Conservation (phyloP, 495 filamentous ascomycete species). For the Aspergillus homomorphus region DNA sequence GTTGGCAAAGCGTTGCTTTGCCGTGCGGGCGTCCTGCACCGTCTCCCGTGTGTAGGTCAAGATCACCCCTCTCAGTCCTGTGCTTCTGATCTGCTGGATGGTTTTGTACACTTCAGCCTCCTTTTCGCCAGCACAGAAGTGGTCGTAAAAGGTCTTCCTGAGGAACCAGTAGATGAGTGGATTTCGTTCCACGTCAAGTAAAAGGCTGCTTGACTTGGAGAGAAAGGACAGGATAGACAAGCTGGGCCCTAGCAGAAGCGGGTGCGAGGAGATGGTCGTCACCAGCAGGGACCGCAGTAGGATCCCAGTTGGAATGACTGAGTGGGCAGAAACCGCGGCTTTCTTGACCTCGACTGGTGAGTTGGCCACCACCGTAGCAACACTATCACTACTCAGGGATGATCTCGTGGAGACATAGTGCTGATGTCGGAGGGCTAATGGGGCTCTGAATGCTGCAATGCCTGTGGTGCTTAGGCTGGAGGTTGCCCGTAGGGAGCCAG, state of each 20-base stretch:
- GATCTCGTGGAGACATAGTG: background rate
- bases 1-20: constrained; percentile 11
- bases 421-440: background rate
- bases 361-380: background rate
- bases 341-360: background rate
- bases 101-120: constrained; percentile 31
- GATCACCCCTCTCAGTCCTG: constrained; percentile 46
- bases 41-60: constrained; percentile 47
- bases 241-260: constrained; percentile 60
- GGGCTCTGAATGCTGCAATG: background rate
- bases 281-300: constrained; percentile 74
- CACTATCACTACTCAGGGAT: background rate
- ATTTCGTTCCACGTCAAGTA: constrained; percentile 45
- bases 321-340: constrained; percentile 47
- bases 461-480: background rate
- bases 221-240: constrained; percentile 62
- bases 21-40: constrained; percentile 33
- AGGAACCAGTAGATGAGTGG: constrained; percentile 37
- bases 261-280: constrained; percentile 71
- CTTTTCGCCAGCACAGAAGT: constrained; percentile 48
- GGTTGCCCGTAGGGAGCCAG: background rate
- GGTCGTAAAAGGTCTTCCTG: constrained; percentile 46
- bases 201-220: constrained; percentile 24
- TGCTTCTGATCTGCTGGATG: constrained; percentile 34
- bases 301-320: constrained; percentile 62